Percentiles rank a stretch among this genome's conserved stretches.
These are phyloP conservation scores for Cryphonectria parasitica DNA, from an alignment of 2,329 filamentous ascomycete species.

Conservation along the genomic window DNA sequence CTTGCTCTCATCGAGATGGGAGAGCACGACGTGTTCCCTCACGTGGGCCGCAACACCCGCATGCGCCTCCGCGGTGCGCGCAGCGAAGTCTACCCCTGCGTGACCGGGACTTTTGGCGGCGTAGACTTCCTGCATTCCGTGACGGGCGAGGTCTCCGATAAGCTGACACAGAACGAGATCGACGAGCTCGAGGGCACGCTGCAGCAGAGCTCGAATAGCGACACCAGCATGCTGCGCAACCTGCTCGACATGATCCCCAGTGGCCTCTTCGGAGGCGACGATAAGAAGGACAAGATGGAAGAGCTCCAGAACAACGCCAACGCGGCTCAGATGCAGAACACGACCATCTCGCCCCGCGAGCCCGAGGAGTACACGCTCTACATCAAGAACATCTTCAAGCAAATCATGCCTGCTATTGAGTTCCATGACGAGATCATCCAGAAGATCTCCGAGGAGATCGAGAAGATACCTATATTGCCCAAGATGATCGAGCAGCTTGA, in stretches of 20 bases:
- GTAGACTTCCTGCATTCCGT: conserved; percentile 94
- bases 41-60: conserved; percentile 77
- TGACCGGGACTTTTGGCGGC: conserved; percentile 92
- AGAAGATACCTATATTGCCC: conserved; percentile 83
- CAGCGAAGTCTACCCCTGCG: conserved; percentile 73
- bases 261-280: conserved; percentile 75
- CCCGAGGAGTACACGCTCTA: conserved; percentile 85
- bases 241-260: conserved; percentile 81
- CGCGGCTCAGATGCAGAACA: conserved; percentile 74
- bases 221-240: conserved; percentile 76
- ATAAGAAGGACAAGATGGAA: conserved; percentile 75
- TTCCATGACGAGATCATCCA: conserved; percentile 91
- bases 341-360: conserved; percentile 74
- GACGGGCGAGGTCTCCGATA: conserved; percentile 79
- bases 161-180: conserved; percentile 88
- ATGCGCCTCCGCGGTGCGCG: conserved; percentile 70
- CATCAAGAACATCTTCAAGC: conserved; percentile 70
- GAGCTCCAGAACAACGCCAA: conserved; percentile 78
- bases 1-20: conserved; percentile 86
- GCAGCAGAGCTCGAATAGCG: conserved; percentile 62
- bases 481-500: conserved; percentile 85
- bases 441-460: conserved; percentile 74
- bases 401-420: conserved; percentile 87
- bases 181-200: conserved; percentile 87
- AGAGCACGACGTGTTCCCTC: conserved; percentile 80